Percentiles rank a stretch among this genome's conserved stretches.
Conservation (phyloP, 2,329 filamentous ascomycete genomes). For the Phyllosticta capitalensis region DNA sequence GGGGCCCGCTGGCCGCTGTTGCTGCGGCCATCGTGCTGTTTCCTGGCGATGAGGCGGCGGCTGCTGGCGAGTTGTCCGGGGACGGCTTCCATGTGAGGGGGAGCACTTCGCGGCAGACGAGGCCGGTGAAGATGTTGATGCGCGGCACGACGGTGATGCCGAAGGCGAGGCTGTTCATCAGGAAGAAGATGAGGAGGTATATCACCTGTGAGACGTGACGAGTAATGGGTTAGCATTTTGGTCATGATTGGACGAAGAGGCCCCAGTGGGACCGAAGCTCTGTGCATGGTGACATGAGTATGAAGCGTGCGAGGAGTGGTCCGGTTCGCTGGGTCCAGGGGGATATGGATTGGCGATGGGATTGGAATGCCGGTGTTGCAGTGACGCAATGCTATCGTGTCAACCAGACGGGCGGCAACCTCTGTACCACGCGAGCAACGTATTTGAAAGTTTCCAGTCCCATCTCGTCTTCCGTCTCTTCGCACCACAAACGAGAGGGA, state of each 20-base stretch:
- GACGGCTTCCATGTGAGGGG: background rate
- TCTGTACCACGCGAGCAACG: background rate
- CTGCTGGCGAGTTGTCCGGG: background rate
- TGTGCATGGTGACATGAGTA: background rate
- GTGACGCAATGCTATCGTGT: background rate
- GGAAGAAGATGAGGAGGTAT: constrained; percentile 13
- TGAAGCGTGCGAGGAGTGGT: background rate
- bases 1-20: background rate
- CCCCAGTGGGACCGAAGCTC: background rate
- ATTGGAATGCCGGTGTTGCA: background rate
- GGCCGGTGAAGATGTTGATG: constrained; percentile 11
- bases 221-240: background rate
- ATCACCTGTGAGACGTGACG: constrained; percentile 3
- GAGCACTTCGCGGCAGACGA: constrained; percentile 4
- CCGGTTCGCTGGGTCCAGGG: background rate
- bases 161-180: constrained; percentile 13
- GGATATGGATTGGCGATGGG: background rate
- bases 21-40: background rate
- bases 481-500: background rate
- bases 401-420: background rate
- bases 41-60: background rate
- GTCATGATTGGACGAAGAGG: background rate
- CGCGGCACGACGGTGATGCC: constrained; percentile 13
- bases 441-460: background rate
- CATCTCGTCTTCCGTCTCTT: background rate